phyloP scores from a whole-genome alignment of 306 rosid species.

The Pyrus communis region DNA sequence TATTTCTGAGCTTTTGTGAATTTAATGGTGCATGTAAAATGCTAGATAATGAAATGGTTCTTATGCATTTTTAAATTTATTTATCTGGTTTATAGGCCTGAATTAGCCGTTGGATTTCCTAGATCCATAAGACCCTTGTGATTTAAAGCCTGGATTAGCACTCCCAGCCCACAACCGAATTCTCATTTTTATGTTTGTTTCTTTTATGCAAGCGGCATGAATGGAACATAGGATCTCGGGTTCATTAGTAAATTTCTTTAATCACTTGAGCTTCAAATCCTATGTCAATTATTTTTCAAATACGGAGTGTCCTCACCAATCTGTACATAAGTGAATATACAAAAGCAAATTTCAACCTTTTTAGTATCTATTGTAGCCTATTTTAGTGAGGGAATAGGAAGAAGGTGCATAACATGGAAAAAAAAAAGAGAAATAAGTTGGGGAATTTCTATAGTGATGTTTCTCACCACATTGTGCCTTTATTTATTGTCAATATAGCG shows the following conservation, averaged over 20 bases:
- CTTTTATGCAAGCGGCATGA: too few species aligned
- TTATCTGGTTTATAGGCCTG: not conserved
- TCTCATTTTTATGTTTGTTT: not conserved
- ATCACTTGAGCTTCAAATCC: not conserved
- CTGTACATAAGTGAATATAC: not conserved
- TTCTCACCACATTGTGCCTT: too few species aligned
- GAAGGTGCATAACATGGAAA: too few species aligned
- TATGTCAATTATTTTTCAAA: not conserved
- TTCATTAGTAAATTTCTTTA: too few species aligned
- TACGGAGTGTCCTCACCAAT: not conserved
- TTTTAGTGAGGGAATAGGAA: too few species aligned
- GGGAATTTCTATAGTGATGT: too few species aligned
- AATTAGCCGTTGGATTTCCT: not conserved
- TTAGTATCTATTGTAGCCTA: too few species aligned
- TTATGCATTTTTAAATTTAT: not conserved
- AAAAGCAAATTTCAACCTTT: not conserved
- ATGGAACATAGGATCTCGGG: not conserved
- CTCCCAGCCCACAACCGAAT: not conserved
- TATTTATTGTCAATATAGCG: too few species aligned
- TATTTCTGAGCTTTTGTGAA: not conserved
- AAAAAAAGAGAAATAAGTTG: too few species aligned
- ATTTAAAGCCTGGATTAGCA: not conserved
- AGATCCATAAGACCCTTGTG: not conserved
- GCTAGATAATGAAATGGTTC: not conserved
- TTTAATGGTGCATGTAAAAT: not conserved